Evolutionary conservation across 2,329 filamentous ascomycete genomes (phyloP).

Genomic region (Metarhizium humberi): DNA sequence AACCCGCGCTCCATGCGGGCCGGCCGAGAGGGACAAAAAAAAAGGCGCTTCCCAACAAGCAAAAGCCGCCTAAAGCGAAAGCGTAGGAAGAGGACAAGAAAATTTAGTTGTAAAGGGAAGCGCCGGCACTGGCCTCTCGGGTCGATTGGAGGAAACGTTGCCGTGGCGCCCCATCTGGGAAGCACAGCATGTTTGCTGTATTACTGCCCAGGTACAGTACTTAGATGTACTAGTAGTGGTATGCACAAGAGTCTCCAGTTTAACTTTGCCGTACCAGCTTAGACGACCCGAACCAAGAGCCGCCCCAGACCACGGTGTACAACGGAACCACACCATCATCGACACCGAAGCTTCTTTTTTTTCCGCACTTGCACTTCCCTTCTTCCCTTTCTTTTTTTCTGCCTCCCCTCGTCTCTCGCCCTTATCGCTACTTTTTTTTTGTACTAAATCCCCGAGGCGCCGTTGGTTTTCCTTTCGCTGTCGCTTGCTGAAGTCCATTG

Average conservation of each 20-base stretch:
- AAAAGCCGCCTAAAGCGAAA: not conserved
- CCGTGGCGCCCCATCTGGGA: not conserved
- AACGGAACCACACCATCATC: not conserved
- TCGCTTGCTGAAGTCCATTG: slow-evolving; percentile 1
- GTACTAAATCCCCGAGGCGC: not conserved
- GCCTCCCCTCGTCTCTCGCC: not conserved
- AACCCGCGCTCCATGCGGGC: not conserved
- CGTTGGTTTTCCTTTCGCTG: not conserved
- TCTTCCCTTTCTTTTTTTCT: not conserved
- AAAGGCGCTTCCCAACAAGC: not conserved
- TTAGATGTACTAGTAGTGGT: not conserved
- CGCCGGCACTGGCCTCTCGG: not conserved
- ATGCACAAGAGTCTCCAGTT: not conserved
- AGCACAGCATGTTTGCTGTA: too few relatives aligned
- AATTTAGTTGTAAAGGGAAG: slow-evolving; percentile 1
- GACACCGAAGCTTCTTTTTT: slow-evolving; percentile 4
- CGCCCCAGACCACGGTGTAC: not conserved
- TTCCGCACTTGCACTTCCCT: not conserved
- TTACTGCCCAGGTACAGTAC: not conserved
- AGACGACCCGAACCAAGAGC: not conserved
- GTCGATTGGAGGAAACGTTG: slow-evolving; percentile 4
- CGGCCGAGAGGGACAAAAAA: not conserved
- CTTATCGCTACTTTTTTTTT: not conserved
- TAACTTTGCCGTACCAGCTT: not conserved
- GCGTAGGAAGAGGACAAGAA: not conserved